Base-by-base conservation (phyloP, 78 protist genomes). In the Guillardia theta region DNA sequence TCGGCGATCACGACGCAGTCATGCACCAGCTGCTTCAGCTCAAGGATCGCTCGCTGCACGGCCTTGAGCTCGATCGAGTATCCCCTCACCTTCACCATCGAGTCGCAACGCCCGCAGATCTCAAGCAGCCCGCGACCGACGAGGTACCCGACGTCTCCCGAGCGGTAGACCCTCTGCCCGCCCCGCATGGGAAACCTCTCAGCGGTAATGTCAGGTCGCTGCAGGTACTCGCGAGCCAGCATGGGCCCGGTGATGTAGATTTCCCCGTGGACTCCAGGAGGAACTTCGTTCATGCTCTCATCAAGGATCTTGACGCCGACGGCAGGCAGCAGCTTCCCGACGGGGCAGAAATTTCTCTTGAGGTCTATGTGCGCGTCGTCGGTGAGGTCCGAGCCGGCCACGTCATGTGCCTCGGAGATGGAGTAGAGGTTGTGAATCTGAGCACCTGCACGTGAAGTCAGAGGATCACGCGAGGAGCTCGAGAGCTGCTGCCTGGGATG, bases 51-150 rank as follows among this genome's bases (percentile, higher is more conserved):
- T 27, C 19, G 46, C 43, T 93, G 95, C 30, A 95, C 77, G 37
- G 48, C 95, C 15, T 50, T 36, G 4, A 95, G 33, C 36, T 88
- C 95, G 87, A 95, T 92, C 9, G 90, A 41, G 53, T 92, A 78
- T 30, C 97, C 97, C 53, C 94, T 95, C 24, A 95, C 94, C 70
- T 95, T 95, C n/a, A 95, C 95, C 94, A 53, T 15, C 39, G 48
- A 54, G 80, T 95, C 95, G 83, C 83, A 70, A 43, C 83, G 83
- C 36, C 83, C 83, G 83, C 83, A 70, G 33, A 70, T 70, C 83
- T 70, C 83, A 24, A 33, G 83, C 33, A 10, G 27, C 41, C 83
- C 83, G 58, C 70, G 27, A 3, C 83, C 21, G 36, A 24, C 45
- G 36, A 70, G 83, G 83, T 70, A 70, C 41, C 83, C 90, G 12